Percentiles rank a stretch among this genome's conserved stretches.
Conservation (phyloP, 805 yeast species). For the Groenewaldozyma tartarivorans region DNA sequence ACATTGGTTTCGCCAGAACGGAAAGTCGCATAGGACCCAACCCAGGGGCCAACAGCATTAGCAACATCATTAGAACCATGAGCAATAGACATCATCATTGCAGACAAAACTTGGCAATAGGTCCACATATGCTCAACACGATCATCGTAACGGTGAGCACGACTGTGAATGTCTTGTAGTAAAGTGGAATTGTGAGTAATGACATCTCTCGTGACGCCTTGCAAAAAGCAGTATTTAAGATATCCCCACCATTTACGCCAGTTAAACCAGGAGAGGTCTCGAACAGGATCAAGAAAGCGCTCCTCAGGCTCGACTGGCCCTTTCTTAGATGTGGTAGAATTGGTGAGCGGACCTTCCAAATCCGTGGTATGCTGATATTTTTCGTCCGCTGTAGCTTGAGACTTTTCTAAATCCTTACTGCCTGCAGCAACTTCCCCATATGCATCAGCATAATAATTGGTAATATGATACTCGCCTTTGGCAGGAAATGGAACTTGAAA, state of each 20-base stretch:
- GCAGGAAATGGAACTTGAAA: conserved; percentile 56
- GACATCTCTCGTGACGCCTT: conserved; percentile 37
- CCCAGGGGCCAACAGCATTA: conserved; percentile 67
- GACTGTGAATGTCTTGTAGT: conserved; percentile 40
- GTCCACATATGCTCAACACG: conserved; percentile 61
- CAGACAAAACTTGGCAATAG: conserved; percentile 60
- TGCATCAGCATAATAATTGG: no score
- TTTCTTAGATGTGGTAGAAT: conserved; percentile 24
- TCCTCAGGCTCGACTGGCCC: no score
- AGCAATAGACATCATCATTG: conserved; percentile 72
- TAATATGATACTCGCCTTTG: no score
- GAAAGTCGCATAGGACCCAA: conserved; percentile 60
- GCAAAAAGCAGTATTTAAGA: conserved; percentile 31
- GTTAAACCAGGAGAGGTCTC: no score
- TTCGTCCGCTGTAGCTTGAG: no score
- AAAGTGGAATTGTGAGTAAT: no score
- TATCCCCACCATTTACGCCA: conserved; percentile 6
- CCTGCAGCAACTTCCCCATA: no score
- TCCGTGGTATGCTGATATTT: no score
- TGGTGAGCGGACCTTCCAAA: no score
- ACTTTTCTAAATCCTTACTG: no score
- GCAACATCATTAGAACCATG: conserved; percentile 77
- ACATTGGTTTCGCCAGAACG: conserved; percentile 34
- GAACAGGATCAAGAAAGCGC: no score
- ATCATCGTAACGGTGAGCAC: conserved; percentile 60